A percentile compares a stretch with the other conserved stretches of the same genome.
phyloP scores from a whole-genome alignment of 2,329 filamentous ascomycete genomes.

The Bipolaris cookei region DNA sequence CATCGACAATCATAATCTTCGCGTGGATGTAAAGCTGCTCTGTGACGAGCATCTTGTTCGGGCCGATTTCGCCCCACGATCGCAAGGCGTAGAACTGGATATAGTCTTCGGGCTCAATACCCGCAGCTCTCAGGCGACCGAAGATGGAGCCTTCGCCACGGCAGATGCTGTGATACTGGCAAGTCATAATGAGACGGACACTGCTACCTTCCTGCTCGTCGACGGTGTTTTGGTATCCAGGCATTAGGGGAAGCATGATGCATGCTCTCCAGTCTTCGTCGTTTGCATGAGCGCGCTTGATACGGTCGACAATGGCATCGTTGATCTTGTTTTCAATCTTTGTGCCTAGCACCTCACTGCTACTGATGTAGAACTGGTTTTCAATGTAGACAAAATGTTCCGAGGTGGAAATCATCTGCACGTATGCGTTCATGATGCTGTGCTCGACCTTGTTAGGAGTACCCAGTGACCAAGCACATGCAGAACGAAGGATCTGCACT shows the following conservation, averaged over 20 bases:
- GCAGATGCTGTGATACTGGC: constrained; percentile 95
- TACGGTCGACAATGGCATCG: constrained; percentile 90
- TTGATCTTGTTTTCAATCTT: constrained; percentile 93
- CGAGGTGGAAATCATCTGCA: constrained; percentile 92
- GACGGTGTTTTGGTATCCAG: constrained; percentile 97
- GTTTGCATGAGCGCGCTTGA: constrained; percentile 81
- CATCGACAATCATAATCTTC: constrained; percentile 95
- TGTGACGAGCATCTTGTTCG: constrained; percentile 81
- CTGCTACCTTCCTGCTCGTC: constrained; percentile 93
- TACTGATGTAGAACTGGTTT: constrained; percentile 98
- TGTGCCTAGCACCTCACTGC: constrained; percentile 83
- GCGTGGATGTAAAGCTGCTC: constrained; percentile 98
- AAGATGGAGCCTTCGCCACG: constrained; percentile 92
- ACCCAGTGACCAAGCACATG: constrained; percentile 88
- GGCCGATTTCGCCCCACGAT: constrained; percentile 89
- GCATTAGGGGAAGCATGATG: constrained; percentile 92
- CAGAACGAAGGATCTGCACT: constrained; percentile 92
- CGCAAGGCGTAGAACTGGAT: constrained; percentile 93
- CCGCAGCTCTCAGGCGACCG: constrained; percentile 75
- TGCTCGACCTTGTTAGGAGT: constrained; percentile 83
- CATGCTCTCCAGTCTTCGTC: constrained; percentile 89
- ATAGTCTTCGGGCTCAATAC: constrained; percentile 92
- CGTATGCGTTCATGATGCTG: constrained; percentile 94
- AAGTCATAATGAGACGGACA: constrained; percentile 94
- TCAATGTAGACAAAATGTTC: constrained; percentile 99